phyloP scores from a whole-genome alignment of 1,284 basidiomycete genomes.

The Austroboletus sp. region DNA sequence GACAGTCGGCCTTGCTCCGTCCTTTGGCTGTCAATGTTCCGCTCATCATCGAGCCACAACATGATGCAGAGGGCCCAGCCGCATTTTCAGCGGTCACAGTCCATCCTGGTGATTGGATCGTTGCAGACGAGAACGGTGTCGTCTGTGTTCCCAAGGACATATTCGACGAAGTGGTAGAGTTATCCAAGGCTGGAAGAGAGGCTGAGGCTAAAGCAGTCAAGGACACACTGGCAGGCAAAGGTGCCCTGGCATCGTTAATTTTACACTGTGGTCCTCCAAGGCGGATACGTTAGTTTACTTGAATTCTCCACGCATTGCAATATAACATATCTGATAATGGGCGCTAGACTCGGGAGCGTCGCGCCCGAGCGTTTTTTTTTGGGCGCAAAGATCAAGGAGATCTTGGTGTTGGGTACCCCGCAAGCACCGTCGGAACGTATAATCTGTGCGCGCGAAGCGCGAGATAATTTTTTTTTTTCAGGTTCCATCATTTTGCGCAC shows the following conservation, averaged over 20 bases:
- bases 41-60: slow-evolving; percentile 52
- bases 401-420: too few species aligned
- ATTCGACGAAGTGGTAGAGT: slow-evolving; percentile 52
- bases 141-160: slow-evolving; percentile 68
- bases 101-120: slow-evolving; percentile 74
- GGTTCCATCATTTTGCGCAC: too few species aligned
- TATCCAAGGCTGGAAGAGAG: slow-evolving; percentile 55
- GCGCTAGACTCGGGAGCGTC: too few species aligned
- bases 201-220: slow-evolving; percentile 70
- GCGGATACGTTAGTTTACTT: too few species aligned
- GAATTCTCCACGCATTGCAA: too few species aligned
- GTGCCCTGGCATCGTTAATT: slow-evolving; percentile 73
- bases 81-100: slow-evolving; percentile 55
- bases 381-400: too few species aligned
- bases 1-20: slow-evolving; percentile 82
- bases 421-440: too few species aligned
- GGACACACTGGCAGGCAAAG: slow-evolving; percentile 71
- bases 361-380: too few species aligned
- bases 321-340: too few species aligned
- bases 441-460: too few species aligned
- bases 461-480: too few species aligned
- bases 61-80: slow-evolving; percentile 22
- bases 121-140: slow-evolving; percentile 87
- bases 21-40: slow-evolving; percentile 74
- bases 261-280: slow-evolving; percentile 36